Evolutionary conservation across 208 protist species (phyloP), one percentile per base, ranked within the genome.

Genomic region (Trypanosoma congolense): DNA sequence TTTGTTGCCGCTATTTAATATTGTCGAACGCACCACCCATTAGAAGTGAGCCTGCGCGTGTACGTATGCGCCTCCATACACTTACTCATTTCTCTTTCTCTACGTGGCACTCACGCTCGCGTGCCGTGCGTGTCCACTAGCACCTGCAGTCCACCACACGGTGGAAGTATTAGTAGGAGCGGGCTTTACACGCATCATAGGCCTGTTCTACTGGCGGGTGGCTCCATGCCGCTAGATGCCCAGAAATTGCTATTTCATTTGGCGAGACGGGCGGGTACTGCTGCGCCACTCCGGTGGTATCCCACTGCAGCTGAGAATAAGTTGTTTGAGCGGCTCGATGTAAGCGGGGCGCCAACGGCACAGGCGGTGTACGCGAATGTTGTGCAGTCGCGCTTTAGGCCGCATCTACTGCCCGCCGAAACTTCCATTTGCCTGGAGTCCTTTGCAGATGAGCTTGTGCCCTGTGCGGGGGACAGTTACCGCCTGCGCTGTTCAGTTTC

Each of bases 281-380:
- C 28, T 41, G 33, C 21, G 19, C 41, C 59, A 29, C 18, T 24
- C 4, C 43, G 48, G 3, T 65, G 59, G 59, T 26, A 57, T 0
- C 59, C 59, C 0, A 65, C 48, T 21, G 29, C 44, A 21, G 38
- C 29, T 43, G 59, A 65, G 19, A 65, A 65, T 50, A 30, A 49
- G 25, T 19, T 65, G 38, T n/a, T 65, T 35, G 59, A 56, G 41
- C 21, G 46, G 12, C 59, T 65, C 42, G 49, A 65, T 29, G 44
- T 25, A 25, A 52, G 38, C 40, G 58, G 26, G 38, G 16, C 33
- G 5, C n/a, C 25, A 12, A 52, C 29, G 30, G 47, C 48, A 2
- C 58, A 65, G 25, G 14, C 16, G 14, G 3, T 65, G 9, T 65
- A 65, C 40, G 4, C 19, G 4, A 26, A 49, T 9, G 18, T 65